phyloP scores from a whole-genome alignment of 371 early-diverging fungal species.

The Apophysomyces ossiformis region DNA sequence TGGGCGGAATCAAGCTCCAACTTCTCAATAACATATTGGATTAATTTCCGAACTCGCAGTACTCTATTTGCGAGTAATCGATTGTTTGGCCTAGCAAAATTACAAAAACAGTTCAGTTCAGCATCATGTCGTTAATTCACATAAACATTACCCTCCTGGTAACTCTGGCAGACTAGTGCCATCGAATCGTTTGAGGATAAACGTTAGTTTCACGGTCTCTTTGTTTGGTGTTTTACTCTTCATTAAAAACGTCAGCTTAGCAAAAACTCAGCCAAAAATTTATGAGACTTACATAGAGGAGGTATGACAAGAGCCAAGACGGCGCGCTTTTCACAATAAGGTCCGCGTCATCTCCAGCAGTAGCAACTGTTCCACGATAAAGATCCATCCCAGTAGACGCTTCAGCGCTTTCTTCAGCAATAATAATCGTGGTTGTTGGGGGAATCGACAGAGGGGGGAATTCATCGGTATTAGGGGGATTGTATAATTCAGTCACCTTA shows the following conservation, averaged over 20 bases:
- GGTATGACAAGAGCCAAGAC: conserved; percentile 65
- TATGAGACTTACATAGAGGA: conserved; percentile 54
- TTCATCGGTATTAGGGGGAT: conserved; percentile 54
- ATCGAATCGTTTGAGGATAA: conserved; percentile 73
- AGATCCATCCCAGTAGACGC: conserved; percentile 78
- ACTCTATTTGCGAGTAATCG: conserved; percentile 86
- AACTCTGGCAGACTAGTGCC: conserved; percentile 61
- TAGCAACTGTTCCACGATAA: conserved; percentile 73
- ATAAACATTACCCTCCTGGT: conserved; percentile 61
- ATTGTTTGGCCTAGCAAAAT: conserved; percentile 54
- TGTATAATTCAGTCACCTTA: conserved; percentile 38
- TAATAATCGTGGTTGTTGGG: conserved; percentile 67
- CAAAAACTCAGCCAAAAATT: conserved; percentile 9
- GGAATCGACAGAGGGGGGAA: conserved; percentile 71
- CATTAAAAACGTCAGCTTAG: background rate
- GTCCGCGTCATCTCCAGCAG: conserved; percentile 56
- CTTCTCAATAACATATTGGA: conserved; percentile 82
- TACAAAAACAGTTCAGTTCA: conserved; percentile 15
- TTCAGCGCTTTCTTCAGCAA: conserved; percentile 82
- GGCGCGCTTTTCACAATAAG: conserved; percentile 52
- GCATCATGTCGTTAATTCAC: conserved; percentile 10
- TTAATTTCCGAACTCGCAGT: conserved; percentile 84
- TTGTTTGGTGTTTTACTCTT: conserved; percentile 69
- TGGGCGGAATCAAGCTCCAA: conserved; percentile 42
- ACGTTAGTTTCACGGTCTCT: conserved; percentile 85